Evolutionary conservation across 352 stramenopile genomes (phyloP).

Genomic region (Thalassiosira livingstoniorum): DNA sequence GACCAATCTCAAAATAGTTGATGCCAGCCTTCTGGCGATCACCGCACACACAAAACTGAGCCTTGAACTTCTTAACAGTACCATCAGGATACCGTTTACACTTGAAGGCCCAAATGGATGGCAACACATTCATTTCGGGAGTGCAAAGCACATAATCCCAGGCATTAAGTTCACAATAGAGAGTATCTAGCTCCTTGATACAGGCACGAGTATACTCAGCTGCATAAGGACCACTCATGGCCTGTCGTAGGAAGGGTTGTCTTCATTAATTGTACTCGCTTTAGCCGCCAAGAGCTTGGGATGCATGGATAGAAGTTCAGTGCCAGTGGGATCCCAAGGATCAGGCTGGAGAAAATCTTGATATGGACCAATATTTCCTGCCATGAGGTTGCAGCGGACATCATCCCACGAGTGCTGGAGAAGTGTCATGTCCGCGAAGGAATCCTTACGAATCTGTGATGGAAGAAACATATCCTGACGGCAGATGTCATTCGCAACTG

Average conservation of each 20-base stretch:
- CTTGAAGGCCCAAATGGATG: slow-evolving; percentile 18
- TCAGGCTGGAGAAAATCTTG: not conserved
- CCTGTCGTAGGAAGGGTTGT: slow-evolving; percentile 11
- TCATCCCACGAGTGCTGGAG: not conserved
- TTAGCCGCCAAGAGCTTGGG: not conserved
- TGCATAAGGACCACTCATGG: slow-evolving; percentile 17
- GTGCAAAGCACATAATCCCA: slow-evolving; percentile 2
- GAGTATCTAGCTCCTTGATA: not conserved
- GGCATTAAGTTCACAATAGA: not conserved
- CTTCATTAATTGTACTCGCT: not conserved
- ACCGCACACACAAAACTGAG: slow-evolving; percentile 5
- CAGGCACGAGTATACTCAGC: not conserved
- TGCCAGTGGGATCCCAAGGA: not conserved
- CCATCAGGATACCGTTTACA: slow-evolving; percentile 17
- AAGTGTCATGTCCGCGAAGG: not conserved
- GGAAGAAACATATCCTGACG: not conserved
- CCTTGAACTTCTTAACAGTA: slow-evolving; percentile 9
- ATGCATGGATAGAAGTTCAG: not conserved
- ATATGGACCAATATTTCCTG: not conserved
- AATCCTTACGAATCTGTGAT: not conserved
- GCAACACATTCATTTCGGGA: slow-evolving; percentile 5
- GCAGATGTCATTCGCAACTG: no score
- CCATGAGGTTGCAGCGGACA: not conserved
- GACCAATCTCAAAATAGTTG: slow-evolving; percentile 14
- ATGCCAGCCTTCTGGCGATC: slow-evolving; percentile 17